A percentile compares a stretch with the other conserved stretches of the same genome.
These are phyloP conservation scores for Biancaea sappan DNA, from an alignment of 306 rosid genomes.

Conservation along the genomic window DNA sequence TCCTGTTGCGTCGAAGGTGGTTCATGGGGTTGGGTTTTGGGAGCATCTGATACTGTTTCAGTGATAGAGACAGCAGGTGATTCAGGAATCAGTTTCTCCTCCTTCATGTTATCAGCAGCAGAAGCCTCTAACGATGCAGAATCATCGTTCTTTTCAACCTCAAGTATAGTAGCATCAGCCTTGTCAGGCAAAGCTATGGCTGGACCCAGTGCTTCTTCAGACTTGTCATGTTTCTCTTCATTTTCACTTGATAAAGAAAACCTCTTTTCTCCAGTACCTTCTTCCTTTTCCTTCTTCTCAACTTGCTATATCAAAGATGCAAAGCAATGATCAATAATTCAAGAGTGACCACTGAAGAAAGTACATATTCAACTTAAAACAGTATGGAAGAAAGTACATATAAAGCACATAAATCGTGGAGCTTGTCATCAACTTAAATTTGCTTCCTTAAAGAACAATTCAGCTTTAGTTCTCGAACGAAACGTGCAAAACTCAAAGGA, in stretches of 20 bases:
- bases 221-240: slow-evolving; percentile 36
- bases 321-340: background rate
- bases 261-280: slow-evolving; percentile 12
- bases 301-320: slow-evolving; percentile 24
- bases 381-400: too few relatives aligned
- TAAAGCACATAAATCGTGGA: too few relatives aligned
- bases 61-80: slow-evolving; percentile 5
- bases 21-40: background rate
- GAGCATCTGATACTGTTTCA: slow-evolving; percentile 13
- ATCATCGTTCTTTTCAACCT: slow-evolving; percentile 29
- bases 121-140: slow-evolving; percentile 17
- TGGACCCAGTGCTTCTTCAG: slow-evolving; percentile 19
- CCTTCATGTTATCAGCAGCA: slow-evolving; percentile 18
- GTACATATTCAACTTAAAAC: too few relatives aligned
- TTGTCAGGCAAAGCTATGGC: slow-evolving; percentile 9
- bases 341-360: background rate
- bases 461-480: too few relatives aligned
- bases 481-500: background rate
- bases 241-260: slow-evolving; percentile 22
- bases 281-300: slow-evolving; percentile 41
- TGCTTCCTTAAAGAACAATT: too few relatives aligned
- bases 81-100: slow-evolving; percentile 26
- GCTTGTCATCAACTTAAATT: too few relatives aligned
- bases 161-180: slow-evolving; percentile 6
- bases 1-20: background rate